phyloP scores from a whole-genome alignment of 2,329 filamentous ascomycete species.

The Aspergillus fijiensis region DNA sequence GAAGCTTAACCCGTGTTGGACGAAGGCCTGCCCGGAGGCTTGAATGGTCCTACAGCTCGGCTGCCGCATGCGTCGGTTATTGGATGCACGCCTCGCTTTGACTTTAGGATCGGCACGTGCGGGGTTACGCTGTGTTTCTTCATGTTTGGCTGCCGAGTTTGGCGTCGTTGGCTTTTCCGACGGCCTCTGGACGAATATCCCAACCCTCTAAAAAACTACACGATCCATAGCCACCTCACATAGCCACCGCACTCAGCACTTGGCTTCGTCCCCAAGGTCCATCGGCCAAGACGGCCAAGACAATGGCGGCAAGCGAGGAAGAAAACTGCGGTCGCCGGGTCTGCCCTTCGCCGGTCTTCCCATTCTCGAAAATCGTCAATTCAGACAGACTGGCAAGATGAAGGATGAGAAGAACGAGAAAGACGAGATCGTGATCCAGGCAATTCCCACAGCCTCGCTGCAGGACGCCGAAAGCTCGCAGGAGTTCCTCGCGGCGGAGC shows the following conservation, averaged over 20 bases:
- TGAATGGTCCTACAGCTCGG: not conserved
- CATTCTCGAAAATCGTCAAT: not conserved
- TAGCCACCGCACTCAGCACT: too few relatives aligned
- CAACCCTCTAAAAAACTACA: too few relatives aligned
- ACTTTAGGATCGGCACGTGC: not conserved
- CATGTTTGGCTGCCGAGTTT: not conserved
- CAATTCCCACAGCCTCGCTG: slow-evolving; percentile 11
- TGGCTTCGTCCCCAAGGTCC: not conserved
- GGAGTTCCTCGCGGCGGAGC: slow-evolving; percentile 26
- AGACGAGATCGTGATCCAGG: slow-evolving; percentile 17
- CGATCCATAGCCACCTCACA: too few relatives aligned
- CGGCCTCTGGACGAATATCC: too few relatives aligned
- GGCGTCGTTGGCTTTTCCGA: too few relatives aligned
- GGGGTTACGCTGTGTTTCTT: not conserved
- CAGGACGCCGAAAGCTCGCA: slow-evolving; percentile 23
- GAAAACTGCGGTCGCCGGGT: not conserved
- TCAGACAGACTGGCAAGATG: not conserved
- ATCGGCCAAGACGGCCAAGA: slow-evolving; percentile 6
- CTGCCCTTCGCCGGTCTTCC: too few relatives aligned
- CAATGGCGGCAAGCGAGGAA: not conserved
- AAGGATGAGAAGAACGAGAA: slow-evolving; percentile 11
- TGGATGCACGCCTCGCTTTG: not conserved
- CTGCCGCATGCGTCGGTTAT: not conserved
- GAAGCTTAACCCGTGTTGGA: too few relatives aligned
- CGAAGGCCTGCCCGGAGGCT: not conserved